Evolutionary conservation across 768 basidiomycete species (phyloP).

Genomic region (Scleroderma bovista): DNA sequence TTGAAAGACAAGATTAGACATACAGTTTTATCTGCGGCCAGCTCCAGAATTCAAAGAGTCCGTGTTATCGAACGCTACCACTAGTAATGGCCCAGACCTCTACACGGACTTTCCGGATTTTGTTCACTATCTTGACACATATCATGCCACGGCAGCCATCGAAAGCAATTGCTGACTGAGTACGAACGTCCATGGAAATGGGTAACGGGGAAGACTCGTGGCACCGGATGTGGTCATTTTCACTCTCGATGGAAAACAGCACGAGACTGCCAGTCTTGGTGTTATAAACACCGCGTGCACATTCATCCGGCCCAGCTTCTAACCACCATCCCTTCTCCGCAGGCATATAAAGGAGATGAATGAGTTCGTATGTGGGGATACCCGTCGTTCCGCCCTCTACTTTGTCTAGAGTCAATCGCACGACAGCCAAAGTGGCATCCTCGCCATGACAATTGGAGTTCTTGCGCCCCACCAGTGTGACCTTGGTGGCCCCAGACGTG

Average conservation of each 20-base stretch:
- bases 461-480: background rate
- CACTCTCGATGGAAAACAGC: background rate
- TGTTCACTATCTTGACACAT: background rate
- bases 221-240: background rate
- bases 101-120: background rate
- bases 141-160: slow-evolving; percentile 4
- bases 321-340: background rate
- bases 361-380: too few relatives aligned
- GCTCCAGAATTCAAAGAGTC: background rate
- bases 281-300: slow-evolving; percentile 2
- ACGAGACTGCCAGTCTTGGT: background rate
- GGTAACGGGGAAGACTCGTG: background rate
- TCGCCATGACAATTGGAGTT: background rate
- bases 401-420: background rate
- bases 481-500: background rate
- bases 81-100: background rate
- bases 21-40: too few relatives aligned
- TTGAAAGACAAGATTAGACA: too few relatives aligned
- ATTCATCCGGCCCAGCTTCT: slow-evolving; percentile 4
- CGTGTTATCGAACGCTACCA: background rate
- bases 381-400: background rate
- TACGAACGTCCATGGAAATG: background rate
- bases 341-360: background rate
- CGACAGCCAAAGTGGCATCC: background rate
- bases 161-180: background rate